Percentiles rank a stretch among this genome's conserved stretches.
Evolutionary conservation across 2,329 filamentous ascomycete species (phyloP).

Genomic region (Exophiala bonariae): DNA sequence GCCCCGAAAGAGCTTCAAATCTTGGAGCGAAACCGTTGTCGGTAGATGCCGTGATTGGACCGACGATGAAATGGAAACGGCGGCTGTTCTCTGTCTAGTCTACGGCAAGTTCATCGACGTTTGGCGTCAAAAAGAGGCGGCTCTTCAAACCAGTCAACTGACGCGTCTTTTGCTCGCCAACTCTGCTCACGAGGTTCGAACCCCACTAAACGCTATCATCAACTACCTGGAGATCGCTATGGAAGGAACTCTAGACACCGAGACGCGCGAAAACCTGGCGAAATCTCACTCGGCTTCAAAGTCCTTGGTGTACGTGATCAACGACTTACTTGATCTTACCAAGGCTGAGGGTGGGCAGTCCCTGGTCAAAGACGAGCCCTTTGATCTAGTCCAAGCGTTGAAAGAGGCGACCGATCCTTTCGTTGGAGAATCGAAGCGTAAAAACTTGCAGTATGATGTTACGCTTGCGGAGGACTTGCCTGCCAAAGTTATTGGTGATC

Average conservation of each 20-base stretch:
- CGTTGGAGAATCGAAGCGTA: slow-evolving; percentile 70
- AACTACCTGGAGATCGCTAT: slow-evolving; percentile 91
- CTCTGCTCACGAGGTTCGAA: slow-evolving; percentile 88
- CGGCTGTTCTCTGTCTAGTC: slow-evolving; percentile 81
- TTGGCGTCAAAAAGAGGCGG: slow-evolving; percentile 86
- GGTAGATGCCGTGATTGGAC: slow-evolving; percentile 86
- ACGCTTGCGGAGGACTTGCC: slow-evolving; percentile 69
- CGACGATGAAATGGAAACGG: slow-evolving; percentile 85
- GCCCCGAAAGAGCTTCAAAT: slow-evolving; percentile 75
- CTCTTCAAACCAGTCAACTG: slow-evolving; percentile 76
- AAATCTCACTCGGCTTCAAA: slow-evolving; percentile 90
- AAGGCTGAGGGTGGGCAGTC: slow-evolving; percentile 81
- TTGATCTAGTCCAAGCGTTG: slow-evolving; percentile 70
- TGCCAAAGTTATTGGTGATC: slow-evolving; percentile 71
- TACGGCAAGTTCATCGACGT: slow-evolving; percentile 91
- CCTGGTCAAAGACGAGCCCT: slow-evolving; percentile 76
- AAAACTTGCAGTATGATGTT: slow-evolving; percentile 70
- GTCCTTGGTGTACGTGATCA: slow-evolving; percentile 90
- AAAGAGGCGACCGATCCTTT: slow-evolving; percentile 78
- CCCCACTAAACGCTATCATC: slow-evolving; percentile 88
- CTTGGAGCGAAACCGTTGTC: slow-evolving; percentile 77
- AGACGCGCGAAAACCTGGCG: slow-evolving; percentile 80
- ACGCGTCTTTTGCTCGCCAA: slow-evolving; percentile 79
- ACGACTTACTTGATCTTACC: slow-evolving; percentile 83
- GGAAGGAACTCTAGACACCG: slow-evolving; percentile 74